phyloP scores from a whole-genome alignment of 768 basidiomycete species.

The Naganishia vishniacii region DNA sequence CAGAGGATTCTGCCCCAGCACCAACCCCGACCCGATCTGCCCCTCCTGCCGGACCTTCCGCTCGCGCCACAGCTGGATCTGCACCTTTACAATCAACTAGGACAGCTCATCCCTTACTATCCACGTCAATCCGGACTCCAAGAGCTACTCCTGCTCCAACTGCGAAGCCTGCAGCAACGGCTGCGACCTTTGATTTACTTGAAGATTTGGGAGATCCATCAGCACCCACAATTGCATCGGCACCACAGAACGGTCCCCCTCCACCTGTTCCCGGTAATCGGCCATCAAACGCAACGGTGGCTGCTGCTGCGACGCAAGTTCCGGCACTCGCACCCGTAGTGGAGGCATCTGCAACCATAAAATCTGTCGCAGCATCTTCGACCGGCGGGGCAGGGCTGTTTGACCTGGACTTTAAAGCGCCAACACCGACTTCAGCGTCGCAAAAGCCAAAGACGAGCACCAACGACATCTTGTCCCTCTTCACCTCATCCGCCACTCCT shows the following conservation, averaged over 20 bases:
- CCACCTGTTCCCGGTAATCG: conserved; percentile 37
- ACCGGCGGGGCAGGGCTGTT: conserved; percentile 38
- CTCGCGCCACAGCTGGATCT: conserved; percentile 31
- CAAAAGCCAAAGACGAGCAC: conserved; percentile 38
- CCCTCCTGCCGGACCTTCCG: background rate
- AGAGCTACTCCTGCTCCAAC: conserved; percentile 2
- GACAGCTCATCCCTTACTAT: conserved; percentile 6
- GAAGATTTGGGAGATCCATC: conserved; percentile 8
- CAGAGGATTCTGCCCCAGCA: background rate
- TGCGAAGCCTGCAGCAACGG: conserved; percentile 27
- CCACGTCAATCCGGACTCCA: background rate
- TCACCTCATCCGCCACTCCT: conserved; percentile 30
- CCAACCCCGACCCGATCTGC: background rate
- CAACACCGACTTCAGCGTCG: conserved; percentile 21
- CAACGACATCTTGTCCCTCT: conserved; percentile 47
- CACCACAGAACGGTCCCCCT: conserved; percentile 20
- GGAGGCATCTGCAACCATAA: background rate
- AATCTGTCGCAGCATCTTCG: conserved; percentile 30
- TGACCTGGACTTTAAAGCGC: conserved; percentile 46
- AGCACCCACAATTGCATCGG: conserved; percentile 7
- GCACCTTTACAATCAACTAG: conserved; percentile 23
- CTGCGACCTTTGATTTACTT: conserved; percentile 33
- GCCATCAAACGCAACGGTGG: too few relatives aligned
- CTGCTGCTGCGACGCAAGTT: conserved; percentile 16
- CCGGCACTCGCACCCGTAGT: background rate